Base-by-base conservation (phyloP, 1,284 basidiomycete species). In the Termitomyces sp. region DNA sequence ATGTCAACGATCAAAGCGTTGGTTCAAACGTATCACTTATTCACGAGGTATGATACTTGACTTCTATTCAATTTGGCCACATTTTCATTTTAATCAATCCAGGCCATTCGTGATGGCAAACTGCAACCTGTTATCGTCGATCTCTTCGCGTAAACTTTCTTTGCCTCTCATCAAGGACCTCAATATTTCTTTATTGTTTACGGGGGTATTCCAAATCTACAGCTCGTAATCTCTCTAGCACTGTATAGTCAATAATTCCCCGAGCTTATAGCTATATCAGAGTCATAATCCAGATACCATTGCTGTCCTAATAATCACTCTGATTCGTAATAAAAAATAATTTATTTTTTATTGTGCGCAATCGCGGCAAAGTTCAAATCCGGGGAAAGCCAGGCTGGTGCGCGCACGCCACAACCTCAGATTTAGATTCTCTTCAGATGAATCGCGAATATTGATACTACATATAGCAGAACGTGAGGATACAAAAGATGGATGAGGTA, bases 1-100 rank as follows among this genome's bases (percentile, higher is more conserved):
- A 82, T 24, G 70, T 75, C 24, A 79, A 81, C 54, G 83, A 86
- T 38, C 74, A 72, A 15, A 84, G 84, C 1, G 70, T 86, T 54
- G 89, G 89, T 0, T 78, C 84, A 65, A 83, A 83, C 60, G 78
- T 90, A 19, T 79, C 86, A 5, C 71, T 81, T 30, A 88, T 92
- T 54, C 82, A 89, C 54, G 88, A 90, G 71, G 78, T 75, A 54
- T 36, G 69, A 63, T 52, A 24, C 24, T 43, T 38, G 19, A 43
- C 7, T 42, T 38, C 1, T 30, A 26, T 34, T 2, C 39, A 31
- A 26, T 38, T 30, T 44, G 10, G 28, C 40, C 83, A 85, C 9
- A 21, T 57, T 9, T 56, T 55, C 21, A 52, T 12, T 48, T 44
- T 33, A 7, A 33, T 40, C 45, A 26, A 42, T 42, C 13, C 52